A percentile compares a stretch with the other conserved stretches of the same genome.
Evolutionary conservation across 306 rosid species (phyloP).

Genomic region (Vigna trinervia): DNA sequence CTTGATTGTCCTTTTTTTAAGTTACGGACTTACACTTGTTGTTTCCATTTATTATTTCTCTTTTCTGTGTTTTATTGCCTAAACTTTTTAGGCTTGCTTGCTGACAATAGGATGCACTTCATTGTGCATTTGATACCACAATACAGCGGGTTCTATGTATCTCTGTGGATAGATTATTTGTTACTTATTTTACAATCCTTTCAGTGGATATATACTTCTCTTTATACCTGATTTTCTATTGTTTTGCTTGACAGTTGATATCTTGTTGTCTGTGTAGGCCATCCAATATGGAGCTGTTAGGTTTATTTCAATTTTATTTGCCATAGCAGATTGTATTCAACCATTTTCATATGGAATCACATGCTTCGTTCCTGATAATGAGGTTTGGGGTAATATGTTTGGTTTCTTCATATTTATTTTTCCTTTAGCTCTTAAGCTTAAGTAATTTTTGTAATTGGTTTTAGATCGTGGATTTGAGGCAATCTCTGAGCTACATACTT

Average conservation of each 20-base stretch:
- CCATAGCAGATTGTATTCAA: slow-evolving; percentile 63
- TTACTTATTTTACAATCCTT: slow-evolving; percentile 8
- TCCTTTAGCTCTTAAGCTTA: slow-evolving; percentile 25
- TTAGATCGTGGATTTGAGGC: slow-evolving; percentile 74
- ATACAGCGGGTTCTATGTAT: slow-evolving; percentile 3
- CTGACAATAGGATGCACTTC: slow-evolving; percentile 3
- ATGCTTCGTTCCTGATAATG: slow-evolving; percentile 72
- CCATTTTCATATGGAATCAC: slow-evolving; percentile 67
- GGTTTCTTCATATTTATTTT: slow-evolving; percentile 34
- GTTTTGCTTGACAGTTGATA: slow-evolving; percentile 30
- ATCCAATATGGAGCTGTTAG: slow-evolving; percentile 84
- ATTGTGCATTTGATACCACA: slow-evolving; percentile 32
- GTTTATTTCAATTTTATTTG: slow-evolving; percentile 72
- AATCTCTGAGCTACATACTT: slow-evolving; percentile 61
- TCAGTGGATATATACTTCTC: slow-evolving; percentile 23
- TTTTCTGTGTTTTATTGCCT: slow-evolving; percentile 26
- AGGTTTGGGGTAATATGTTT: slow-evolving; percentile 58
- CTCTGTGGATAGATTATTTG: slow-evolving; percentile 28
- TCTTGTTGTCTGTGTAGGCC: slow-evolving; percentile 58
- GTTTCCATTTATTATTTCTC: slow-evolving; percentile 22
- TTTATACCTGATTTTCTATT: slow-evolving; percentile 39
- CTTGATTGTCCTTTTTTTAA: slow-evolving; percentile 10
- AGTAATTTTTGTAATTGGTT: slow-evolving; percentile 39
- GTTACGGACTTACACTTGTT: not conserved
- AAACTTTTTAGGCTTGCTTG: slow-evolving; percentile 14